A percentile compares a stretch with the other conserved stretches of the same genome.
phyloP scores from a whole-genome alignment of 1,139 yeast species.

The Hanseniaspora sp. region DNA sequence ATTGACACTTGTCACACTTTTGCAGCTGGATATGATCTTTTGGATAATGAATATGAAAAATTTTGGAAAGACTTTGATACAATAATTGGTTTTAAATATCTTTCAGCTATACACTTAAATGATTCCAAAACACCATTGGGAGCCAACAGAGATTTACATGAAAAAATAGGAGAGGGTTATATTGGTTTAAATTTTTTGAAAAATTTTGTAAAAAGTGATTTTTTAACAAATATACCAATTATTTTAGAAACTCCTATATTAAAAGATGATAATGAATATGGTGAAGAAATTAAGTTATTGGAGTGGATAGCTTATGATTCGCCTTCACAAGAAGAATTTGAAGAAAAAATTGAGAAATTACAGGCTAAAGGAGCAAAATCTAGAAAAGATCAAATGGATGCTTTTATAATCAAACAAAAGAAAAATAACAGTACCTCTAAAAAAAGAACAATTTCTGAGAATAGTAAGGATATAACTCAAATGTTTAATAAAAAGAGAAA shows the following conservation, averaged over 20 bases:
- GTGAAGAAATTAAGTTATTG: slow-evolving; percentile 62
- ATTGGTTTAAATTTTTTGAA: slow-evolving; percentile 78
- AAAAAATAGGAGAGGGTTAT: slow-evolving; percentile 79
- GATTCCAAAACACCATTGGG: slow-evolving; percentile 92
- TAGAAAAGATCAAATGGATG: slow-evolving; percentile 36
- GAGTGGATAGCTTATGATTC: slow-evolving; percentile 38
- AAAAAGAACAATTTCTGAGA: slow-evolving; percentile 19
- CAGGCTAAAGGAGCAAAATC: slow-evolving; percentile 48
- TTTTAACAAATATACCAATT: slow-evolving; percentile 59
- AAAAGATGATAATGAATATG: slow-evolving; percentile 54
- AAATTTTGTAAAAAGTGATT: slow-evolving; percentile 52
- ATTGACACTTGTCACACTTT: slow-evolving; percentile 90
- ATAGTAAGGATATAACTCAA: not conserved
- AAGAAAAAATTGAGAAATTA: slow-evolving; percentile 44
- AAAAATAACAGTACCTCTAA: slow-evolving; percentile 21
- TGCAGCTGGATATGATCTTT: slow-evolving; percentile 90
- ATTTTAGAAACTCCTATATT: slow-evolving; percentile 77
- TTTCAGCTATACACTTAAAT: slow-evolving; percentile 74
- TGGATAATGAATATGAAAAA: slow-evolving; percentile 45
- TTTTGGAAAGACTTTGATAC: slow-evolving; percentile 71
- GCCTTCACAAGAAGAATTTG: slow-evolving; percentile 44
- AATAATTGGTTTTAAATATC: slow-evolving; percentile 60
- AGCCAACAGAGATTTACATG: slow-evolving; percentile 85
- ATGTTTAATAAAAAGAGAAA: not conserved
- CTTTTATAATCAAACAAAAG: slow-evolving; percentile 29